Evolutionary conservation across 2,329 filamentous ascomycete genomes (phyloP).

Genomic region (Penicillium thymicola): DNA sequence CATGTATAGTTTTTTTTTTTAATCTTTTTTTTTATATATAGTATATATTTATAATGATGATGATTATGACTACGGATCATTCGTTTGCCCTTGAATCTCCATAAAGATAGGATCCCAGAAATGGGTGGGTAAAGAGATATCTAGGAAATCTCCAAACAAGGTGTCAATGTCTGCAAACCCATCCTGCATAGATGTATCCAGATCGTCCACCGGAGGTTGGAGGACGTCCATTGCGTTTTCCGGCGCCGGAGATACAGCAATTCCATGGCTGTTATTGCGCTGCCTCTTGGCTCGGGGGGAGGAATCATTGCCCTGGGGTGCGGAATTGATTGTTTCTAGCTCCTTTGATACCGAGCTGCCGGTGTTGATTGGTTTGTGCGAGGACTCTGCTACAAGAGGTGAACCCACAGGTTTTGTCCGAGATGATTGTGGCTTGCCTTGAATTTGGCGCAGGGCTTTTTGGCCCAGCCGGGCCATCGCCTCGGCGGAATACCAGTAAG

Average conservation of each 20-base stretch:
- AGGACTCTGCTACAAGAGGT: not conserved
- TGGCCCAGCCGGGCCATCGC: conserved; percentile 42
- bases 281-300: not conserved
- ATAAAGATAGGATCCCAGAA: conserved; percentile 39
- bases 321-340: not conserved
- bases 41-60: conserved; percentile 14
- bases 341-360: not conserved
- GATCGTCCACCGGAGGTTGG: conserved; percentile 44
- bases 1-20: conserved; percentile 2
- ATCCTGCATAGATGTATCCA: conserved; percentile 25
- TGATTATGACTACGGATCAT: conserved; percentile 7
- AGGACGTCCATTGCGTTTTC: conserved; percentile 31
- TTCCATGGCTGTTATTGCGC: not conserved
- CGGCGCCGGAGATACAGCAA: not conserved
- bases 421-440: conserved; percentile 14
- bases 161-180: conserved; percentile 36
- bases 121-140: conserved; percentile 36
- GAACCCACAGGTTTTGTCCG: not conserved
- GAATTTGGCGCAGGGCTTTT: conserved; percentile 35
- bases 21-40: not conserved
- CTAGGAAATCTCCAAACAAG: conserved; percentile 36
- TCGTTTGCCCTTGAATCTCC: conserved; percentile 2
- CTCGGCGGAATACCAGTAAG: conserved; percentile 41
- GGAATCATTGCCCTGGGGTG: not conserved
- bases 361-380: not conserved